Evolutionary conservation across 306 rosid genomes (phyloP).

Genomic region (Gastrolobium villosum): DNA sequence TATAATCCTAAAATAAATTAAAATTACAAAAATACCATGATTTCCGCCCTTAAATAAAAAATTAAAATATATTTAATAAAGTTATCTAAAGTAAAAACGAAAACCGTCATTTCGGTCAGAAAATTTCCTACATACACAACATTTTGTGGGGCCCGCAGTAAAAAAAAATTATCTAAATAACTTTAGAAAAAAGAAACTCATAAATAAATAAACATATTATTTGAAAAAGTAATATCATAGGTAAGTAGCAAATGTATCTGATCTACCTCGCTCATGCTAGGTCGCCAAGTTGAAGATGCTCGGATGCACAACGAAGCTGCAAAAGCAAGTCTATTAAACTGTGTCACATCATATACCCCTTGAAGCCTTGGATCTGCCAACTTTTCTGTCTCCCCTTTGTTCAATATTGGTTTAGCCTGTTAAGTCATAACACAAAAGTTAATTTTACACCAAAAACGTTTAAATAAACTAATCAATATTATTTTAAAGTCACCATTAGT

Average conservation of each 20-base stretch:
- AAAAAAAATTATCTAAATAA: too few species aligned
- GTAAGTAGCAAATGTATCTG: conserved; percentile 5
- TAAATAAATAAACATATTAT: background rate
- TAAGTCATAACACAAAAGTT: conserved; percentile 36
- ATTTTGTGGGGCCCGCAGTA: too few species aligned
- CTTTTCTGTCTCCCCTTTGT: conserved; percentile 66
- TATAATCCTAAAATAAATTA: too few species aligned
- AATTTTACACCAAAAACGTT: background rate
- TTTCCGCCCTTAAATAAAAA: too few species aligned
- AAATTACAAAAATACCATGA: too few species aligned
- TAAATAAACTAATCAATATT: conserved; percentile 25
- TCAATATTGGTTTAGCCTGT: conserved; percentile 85
- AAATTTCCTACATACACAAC: too few species aligned
- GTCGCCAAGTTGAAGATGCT: conserved; percentile 72
- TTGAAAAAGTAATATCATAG: background rate
- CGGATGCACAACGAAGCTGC: conserved; percentile 81
- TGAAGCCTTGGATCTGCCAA: conserved; percentile 76
- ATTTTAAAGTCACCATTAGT: background rate
- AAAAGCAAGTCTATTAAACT: conserved; percentile 66
- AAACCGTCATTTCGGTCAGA: too few species aligned
- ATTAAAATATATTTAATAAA: too few species aligned
- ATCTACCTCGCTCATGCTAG: conserved; percentile 83
- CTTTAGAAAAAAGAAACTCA: too few species aligned
- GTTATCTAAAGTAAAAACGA: too few species aligned
- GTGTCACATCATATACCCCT: conserved; percentile 66